Evolutionary conservation across 2,329 filamentous ascomycete species (phyloP), one percentile per base, ranked within the genome.

Genomic region (Ophiostoma montium): DNA sequence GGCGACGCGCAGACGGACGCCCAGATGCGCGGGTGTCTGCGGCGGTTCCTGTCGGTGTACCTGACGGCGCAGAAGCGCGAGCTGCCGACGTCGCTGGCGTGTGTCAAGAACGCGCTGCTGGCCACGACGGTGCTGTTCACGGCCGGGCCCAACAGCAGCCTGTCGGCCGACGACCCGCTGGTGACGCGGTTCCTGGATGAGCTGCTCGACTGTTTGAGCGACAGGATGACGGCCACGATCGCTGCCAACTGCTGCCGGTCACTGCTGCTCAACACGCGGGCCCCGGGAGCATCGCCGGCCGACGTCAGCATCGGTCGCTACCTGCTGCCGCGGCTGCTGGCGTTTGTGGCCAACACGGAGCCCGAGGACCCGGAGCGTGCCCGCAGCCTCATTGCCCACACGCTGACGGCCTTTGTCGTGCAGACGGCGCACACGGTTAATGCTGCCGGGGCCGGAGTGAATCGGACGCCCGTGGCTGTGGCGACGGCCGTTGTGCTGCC

Each of bases 71-170:
- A 89, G 64, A 85, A 81, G 61, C 76, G 85, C 36, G 84, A 89
- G 59, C 66, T 63, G 9, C 80, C 89, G 18, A 80, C 83, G 5
- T 87, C 88, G 3, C 71, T 98, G 21, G 71, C 83, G 1, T 94
- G 88, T 62, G 90, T 95, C 59, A 95, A 94, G 70, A 98, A 96
- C 60, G 85, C 84, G 5, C 76, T 98, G 5, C 72, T 98, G 44
- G 86, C 88, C 1, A 82, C 84, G 43, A 95, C 92, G 0, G 84
- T 98, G 52, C 74, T 98, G 9, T 80, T 98, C 52, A 95, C 87
- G 9, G 82, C 86, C 8, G 82, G 82, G 36, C 84, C 86, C 7
- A 75, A 79, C 52, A 84, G 84, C 55, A 74, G 81, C 39, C 75
- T 96, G 49, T 76, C 80, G 1, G 76, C 85, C 1, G 78, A 76